Conservation (phyloP, 139 green algal genomes). For the Coelastrella sp. region DNA sequence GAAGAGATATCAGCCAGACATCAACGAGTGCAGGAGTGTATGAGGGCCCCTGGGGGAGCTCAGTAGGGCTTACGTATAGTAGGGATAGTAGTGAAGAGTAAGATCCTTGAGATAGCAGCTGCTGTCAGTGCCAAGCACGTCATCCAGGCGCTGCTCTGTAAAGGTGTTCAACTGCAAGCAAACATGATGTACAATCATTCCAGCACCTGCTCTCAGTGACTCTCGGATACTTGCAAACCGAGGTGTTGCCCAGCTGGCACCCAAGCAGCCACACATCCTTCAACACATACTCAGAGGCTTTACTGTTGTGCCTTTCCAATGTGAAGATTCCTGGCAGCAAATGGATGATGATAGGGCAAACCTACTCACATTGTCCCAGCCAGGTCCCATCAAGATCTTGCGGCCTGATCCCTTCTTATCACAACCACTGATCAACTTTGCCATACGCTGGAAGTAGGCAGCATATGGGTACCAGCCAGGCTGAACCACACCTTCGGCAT, state of each 20-base stretch:
- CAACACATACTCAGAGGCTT: no score
- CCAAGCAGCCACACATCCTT: no score
- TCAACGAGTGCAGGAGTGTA: not conserved
- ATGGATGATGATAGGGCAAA: no score
- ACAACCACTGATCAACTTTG: not conserved
- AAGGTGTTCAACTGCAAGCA: slow-evolving; percentile 42
- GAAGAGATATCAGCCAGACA: no score
- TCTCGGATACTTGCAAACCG: no score
- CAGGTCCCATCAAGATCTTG: slow-evolving; percentile 25
- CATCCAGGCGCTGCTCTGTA: not conserved
- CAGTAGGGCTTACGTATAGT: not conserved
- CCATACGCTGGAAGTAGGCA: slow-evolving; percentile 7
- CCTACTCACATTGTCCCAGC: slow-evolving; percentile 38
- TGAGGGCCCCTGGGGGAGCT: not conserved
- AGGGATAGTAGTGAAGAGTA: slow-evolving; percentile 33
- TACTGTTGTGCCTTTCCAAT: no score
- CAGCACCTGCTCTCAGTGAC: no score
- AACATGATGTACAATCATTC: slow-evolving; percentile 5
- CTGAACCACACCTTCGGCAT: not conserved
- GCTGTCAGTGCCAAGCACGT: slow-evolving; percentile 19
- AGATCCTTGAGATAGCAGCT: slow-evolving; percentile 18
- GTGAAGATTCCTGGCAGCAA: no score
- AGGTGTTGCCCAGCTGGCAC: no score
- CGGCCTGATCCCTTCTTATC: not conserved
- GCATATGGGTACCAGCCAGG: slow-evolving; percentile 11